phyloP scores from a whole-genome alignment of 225 moss, liverwort and hornwort species.

The Takakia lepidozioides region DNA sequence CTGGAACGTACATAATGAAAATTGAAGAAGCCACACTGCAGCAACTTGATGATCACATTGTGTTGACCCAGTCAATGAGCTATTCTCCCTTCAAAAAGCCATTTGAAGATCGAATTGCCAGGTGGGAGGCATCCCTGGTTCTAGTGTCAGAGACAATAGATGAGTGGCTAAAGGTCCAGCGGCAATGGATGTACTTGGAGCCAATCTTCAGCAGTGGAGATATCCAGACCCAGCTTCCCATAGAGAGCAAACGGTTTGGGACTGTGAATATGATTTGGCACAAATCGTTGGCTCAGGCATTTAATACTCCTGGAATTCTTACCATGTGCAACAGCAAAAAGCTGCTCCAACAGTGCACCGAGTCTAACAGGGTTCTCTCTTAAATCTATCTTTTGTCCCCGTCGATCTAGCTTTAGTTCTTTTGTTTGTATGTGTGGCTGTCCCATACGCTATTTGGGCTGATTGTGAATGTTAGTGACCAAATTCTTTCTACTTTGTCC shows the following conservation, averaged over 20 bases:
- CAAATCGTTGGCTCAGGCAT: slow-evolving; percentile 54
- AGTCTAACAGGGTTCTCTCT: slow-evolving; percentile 54
- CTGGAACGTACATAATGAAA: slow-evolving; percentile 71
- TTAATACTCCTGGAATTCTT: slow-evolving; percentile 48
- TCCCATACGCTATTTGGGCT: too few species aligned
- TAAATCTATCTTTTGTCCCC: too few species aligned
- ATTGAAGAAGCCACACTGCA: slow-evolving; percentile 74
- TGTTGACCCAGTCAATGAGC: slow-evolving; percentile 79
- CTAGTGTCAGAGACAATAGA: slow-evolving; percentile 62
- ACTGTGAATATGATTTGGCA: slow-evolving; percentile 54
- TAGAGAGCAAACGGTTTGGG: slow-evolving; percentile 84
- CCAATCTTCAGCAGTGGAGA: slow-evolving; percentile 84
- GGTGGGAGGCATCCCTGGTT: slow-evolving; percentile 58
- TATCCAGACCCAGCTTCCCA: slow-evolving; percentile 71
- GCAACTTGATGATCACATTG: slow-evolving; percentile 79
- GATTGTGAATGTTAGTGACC: too few species aligned
- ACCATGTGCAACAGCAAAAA: slow-evolving; percentile 74
- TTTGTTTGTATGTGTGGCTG: too few species aligned
- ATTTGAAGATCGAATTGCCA: slow-evolving; percentile 68
- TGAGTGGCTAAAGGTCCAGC: slow-evolving; percentile 87
- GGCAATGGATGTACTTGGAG: slow-evolving; percentile 91
- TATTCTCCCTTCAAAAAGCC: slow-evolving; percentile 90
- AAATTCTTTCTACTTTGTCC: too few species aligned
- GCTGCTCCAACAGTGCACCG: slow-evolving; percentile 62
- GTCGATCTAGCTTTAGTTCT: too few species aligned